Base-by-base conservation (phyloP, 306 rosid genomes). In the Gynostemma pentaphyllum region DNA sequence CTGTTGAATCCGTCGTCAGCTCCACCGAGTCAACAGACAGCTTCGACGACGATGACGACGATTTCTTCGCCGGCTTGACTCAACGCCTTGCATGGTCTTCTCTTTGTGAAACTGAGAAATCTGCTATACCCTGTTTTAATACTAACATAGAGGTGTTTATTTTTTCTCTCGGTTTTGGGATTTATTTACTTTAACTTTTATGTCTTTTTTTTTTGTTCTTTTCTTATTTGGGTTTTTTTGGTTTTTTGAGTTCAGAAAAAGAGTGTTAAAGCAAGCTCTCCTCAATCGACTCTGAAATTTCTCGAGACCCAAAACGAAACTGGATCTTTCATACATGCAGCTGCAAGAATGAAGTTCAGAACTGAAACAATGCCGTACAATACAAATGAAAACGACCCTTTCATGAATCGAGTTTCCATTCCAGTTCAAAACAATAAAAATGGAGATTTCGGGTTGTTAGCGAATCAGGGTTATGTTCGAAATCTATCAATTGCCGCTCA, bases 271-370 rank as follows among this genome's bases (percentile, higher is more conserved):
- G 2, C 53, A 12, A 45, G 72, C 13, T 68, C 72, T 41, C 72
- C 72, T 28, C 72, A 68, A 52, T 54, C 72, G 9, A 52, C 52
- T 13, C 47, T n/a, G n/a, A n/a, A n/a, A n/a, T n/a, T 83, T 71
- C 79, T 82, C 42, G 40, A 72, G 0, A 74, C 70, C 1, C 55
- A 64, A 7, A 74, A 88, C 37, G 90, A 87, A 73, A 78, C 83
- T 0, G 83, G 94, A 86, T 82, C 76, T 4, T 79, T 78, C 11
- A 64, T 90, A 1, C 82, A 79, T 42, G 88, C 83, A 0, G 88
- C 88, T 0, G 90, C 94, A 0, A 89, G 82, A 0, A 34, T 85
- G 71, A 83, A 87, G 68, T 67, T 79, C 49, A 68, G 67, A 1
- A 62, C 15, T 0, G 85, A 74, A 1, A 66, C 52, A 0, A 16